A percentile compares a stretch with the other conserved stretches of the same genome.
phyloP scores from a whole-genome alignment of 1,284 basidiomycete species.

The Apiotrichum brassicae region DNA sequence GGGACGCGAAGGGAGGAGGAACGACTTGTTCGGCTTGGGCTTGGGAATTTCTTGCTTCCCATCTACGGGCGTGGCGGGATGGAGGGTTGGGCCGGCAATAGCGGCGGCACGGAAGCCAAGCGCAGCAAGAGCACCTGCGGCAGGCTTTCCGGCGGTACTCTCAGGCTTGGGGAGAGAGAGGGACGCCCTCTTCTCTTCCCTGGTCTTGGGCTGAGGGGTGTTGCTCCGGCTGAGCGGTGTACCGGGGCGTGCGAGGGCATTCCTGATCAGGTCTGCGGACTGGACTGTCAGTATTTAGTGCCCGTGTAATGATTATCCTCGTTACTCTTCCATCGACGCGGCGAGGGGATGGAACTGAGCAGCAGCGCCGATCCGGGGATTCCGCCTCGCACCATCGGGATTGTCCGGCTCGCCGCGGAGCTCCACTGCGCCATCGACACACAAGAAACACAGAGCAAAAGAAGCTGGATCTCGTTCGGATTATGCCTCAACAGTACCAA shows the following conservation, averaged over 20 bases:
- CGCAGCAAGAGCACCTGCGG: conserved; percentile 33
- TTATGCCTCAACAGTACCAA: no score
- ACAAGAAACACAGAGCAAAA: no score
- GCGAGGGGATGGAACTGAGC: no score
- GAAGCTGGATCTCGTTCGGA: no score
- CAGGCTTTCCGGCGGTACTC: conserved; percentile 10
- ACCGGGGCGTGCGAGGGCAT: conserved; percentile 5
- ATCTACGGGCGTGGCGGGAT: background rate
- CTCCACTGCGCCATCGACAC: no score
- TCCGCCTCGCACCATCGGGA: no score
- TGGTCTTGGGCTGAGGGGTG: background rate
- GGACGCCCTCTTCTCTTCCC: background rate
- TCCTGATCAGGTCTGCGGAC: conserved; percentile 15
- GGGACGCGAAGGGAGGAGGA: conserved; percentile 18
- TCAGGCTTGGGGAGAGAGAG: background rate
- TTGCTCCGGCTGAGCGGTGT: background rate
- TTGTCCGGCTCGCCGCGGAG: no score
- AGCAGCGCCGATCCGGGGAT: no score
- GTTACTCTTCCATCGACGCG: no score
- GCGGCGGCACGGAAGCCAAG: conserved; percentile 33
- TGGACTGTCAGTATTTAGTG: conserved; percentile 7
- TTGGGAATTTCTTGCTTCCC: background rate
- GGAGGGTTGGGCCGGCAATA: conserved; percentile 19
- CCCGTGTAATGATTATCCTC: no score
- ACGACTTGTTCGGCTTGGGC: background rate